Base-by-base conservation (phyloP, 345 rosid genomes). In the Salix exigua region DNA sequence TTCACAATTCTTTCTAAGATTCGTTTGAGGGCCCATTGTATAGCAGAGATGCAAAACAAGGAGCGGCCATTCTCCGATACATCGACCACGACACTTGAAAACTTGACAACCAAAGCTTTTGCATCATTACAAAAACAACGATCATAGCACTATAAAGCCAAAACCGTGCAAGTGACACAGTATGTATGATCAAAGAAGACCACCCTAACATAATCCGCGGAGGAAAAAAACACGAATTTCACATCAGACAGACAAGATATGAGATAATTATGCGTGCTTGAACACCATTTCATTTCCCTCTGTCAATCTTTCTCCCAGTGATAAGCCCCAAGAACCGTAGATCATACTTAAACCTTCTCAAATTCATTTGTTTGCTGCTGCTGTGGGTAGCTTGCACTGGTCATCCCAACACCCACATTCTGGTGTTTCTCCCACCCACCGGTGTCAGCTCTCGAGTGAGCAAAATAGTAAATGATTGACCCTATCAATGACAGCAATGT, bases 401-500 rank as follows among this genome's bases (percentile, higher is more conserved):
- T 75, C 88, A 92, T 79, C 75, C 88, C 91, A 71, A 90, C 37
- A n/a, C 94, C 97, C 74, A 91, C 99, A 37, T 87, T 91, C 35
- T 64, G 89, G 80, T 95, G 99, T 80, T 91, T 95, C 86, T 88
- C 86, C 99, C 99, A 93, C 68, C 97, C 97, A 50, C 97, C 99
- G 1, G 99, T 95, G 68, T 91, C 97, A 48, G 99, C 97, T 82
- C 88, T 91, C 2, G 90, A 85, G 78, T 95, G 99, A 77, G 89
- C 86, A 89, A 93, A 88, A 66, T 93, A 93, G 88, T 91, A 95
- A 23, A 91, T 77, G 78, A 91, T 63, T 10, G 97, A 90, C 5
- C 88, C 78, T 33, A 83, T 33, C 79, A 95, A 80, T 8, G 97
- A 93, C 85, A 95, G 7, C 75, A 93, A 83, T 31, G 97, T 89